Percentiles rank a stretch among this genome's conserved stretches.
phyloP scores from a whole-genome alignment of 805 yeast species.

The Wickerhamomyces bisporus region DNA sequence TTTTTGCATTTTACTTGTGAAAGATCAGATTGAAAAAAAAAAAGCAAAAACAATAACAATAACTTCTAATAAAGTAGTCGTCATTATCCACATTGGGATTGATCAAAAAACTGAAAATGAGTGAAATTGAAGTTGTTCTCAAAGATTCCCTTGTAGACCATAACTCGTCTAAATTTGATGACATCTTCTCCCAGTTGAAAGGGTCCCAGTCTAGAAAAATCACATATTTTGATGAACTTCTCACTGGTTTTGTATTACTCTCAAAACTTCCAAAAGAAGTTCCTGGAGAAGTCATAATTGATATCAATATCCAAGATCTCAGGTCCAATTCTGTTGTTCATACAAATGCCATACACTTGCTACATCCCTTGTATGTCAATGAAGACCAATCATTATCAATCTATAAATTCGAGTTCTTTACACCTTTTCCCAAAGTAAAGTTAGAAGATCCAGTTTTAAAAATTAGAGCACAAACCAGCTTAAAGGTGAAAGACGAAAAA shows the following conservation, averaged over 20 bases:
- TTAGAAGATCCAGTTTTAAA: conserved; percentile 14
- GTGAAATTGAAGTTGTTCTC: neutral
- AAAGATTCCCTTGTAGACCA: neutral
- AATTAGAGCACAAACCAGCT: conserved; percentile 5
- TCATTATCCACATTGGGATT: neutral
- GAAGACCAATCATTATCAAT: neutral
- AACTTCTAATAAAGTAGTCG: neutral
- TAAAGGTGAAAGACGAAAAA: neutral
- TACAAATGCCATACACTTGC: neutral
- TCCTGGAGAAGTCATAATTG: neutral
- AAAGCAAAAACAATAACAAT: neutral
- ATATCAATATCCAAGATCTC: neutral
- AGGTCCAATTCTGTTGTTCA: neutral
- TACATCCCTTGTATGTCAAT: neutral
- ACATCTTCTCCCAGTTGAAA: no score
- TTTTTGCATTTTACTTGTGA: no score
- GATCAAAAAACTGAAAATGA: neutral
- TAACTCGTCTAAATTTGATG: neutral
- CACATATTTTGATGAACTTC: conserved; percentile 12
- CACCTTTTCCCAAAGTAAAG: conserved; percentile 20
- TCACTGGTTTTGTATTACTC: conserved; percentile 9
- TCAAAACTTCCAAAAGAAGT: conserved; percentile 1
- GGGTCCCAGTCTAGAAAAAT: neutral
- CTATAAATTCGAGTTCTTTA: conserved; percentile 12
- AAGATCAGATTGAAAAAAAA: neutral